These are phyloP conservation scores for Russula earlei DNA, from an alignment of 768 basidiomycete genomes.

Conservation along the genomic window DNA sequence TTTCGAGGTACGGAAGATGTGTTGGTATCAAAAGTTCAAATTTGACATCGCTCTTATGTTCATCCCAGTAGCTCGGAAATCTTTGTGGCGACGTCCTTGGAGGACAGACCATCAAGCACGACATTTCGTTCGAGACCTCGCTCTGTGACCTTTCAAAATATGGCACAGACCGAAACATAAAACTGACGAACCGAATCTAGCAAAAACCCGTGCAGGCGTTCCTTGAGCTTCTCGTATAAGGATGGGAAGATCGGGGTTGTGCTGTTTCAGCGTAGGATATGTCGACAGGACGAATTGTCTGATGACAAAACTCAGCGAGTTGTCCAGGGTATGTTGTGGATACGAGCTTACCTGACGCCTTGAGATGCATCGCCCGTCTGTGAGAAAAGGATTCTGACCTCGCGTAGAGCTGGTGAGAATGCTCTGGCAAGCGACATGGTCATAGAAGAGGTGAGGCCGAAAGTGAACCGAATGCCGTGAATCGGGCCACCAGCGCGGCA, in stretches of 20 bases:
- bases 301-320: background rate
- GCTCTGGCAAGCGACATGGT: conserved; percentile 51
- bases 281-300: conserved; percentile 74
- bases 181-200: conserved; percentile 68
- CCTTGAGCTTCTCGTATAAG: conserved; percentile 72
- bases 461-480: background rate
- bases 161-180: background rate
- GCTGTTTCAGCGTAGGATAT: conserved; percentile 67
- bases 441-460: background rate
- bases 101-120: conserved; percentile 67
- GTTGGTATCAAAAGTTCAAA: background rate
- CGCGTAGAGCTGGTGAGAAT: conserved; percentile 68
- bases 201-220: conserved; percentile 76
- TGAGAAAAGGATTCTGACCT: conserved; percentile 73
- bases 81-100: conserved; percentile 61
- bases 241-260: conserved; percentile 81
- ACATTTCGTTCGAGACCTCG: conserved; percentile 74
- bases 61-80: conserved; percentile 49
- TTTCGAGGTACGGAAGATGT: background rate
- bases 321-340: background rate
- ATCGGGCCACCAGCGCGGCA: background rate
- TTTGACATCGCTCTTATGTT: conserved; percentile 1
- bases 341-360: conserved; percentile 55
- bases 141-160: conserved; percentile 36
- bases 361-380: conserved; percentile 68